A percentile compares a stretch with the other conserved stretches of the same genome.
Conservation (phyloP, 768 basidiomycete genomes). For the Macrolepiota fuliginosa region DNA sequence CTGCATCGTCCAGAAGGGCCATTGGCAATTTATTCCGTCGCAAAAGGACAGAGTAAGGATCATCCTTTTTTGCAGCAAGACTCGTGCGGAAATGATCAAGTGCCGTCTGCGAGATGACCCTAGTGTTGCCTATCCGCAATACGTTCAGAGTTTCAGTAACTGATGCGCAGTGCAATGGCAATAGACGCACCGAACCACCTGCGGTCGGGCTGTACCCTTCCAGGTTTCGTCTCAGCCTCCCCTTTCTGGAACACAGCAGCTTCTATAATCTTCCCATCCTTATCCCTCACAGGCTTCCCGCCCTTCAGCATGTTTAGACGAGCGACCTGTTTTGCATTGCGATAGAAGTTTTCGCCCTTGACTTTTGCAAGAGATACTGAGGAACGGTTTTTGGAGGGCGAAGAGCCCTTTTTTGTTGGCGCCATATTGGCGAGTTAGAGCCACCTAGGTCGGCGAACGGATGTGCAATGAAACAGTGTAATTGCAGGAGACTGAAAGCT, state of each 20-base stretch:
- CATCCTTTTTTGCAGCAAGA: constrained; percentile 78
- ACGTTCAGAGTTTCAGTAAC: not conserved
- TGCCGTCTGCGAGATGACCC: constrained; percentile 95
- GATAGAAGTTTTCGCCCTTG: constrained; percentile 98
- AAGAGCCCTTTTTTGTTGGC: constrained; percentile 33
- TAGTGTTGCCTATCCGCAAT: constrained; percentile 76
- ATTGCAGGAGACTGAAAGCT: not conserved
- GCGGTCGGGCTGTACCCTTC: constrained; percentile 91
- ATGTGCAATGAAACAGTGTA: not conserved
- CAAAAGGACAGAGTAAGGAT: constrained; percentile 94
- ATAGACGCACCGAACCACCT: constrained; percentile 88
- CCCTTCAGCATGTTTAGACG: constrained; percentile 91
- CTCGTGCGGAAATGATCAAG: constrained; percentile 95
- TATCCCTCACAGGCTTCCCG: constrained; percentile 88
- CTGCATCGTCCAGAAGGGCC: constrained; percentile 90
- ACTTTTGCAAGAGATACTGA: constrained; percentile 63
- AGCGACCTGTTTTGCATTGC: constrained; percentile 85
- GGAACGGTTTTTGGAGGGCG: constrained; percentile 40
- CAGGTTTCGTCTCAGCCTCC: constrained; percentile 88
- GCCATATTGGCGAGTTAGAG: constrained; percentile 29
- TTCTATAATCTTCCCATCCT: constrained; percentile 88
- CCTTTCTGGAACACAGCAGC: constrained; percentile 95
- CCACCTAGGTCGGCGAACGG: not conserved
- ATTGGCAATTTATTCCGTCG: constrained; percentile 96
- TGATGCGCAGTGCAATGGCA: not conserved